Evolutionary conservation across 2,329 filamentous ascomycete species (phyloP).

Genomic region (Aspergillus luchuensis): DNA sequence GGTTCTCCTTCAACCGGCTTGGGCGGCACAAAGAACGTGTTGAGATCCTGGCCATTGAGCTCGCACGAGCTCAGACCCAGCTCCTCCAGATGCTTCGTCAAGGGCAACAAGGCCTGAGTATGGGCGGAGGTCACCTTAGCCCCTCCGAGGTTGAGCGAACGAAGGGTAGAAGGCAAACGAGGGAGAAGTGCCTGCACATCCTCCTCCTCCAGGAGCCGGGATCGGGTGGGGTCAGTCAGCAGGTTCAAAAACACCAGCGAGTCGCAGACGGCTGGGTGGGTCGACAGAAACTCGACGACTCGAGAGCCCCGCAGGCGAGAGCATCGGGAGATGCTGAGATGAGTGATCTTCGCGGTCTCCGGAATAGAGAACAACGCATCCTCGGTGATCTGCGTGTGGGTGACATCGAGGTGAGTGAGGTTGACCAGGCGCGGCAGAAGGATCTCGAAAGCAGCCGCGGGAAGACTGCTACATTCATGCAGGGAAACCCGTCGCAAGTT

Average conservation of each 20-base stretch:
- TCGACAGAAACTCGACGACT: slow-evolving; percentile 70
- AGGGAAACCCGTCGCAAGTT: slow-evolving; percentile 69
- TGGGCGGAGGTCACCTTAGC: slow-evolving; percentile 69
- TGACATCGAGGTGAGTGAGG: slow-evolving; percentile 77
- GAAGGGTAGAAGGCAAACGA: slow-evolving; percentile 65
- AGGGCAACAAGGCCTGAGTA: slow-evolving; percentile 62
- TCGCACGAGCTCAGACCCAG: slow-evolving; percentile 69
- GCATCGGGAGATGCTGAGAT: slow-evolving; percentile 78
- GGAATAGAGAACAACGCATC: slow-evolving; percentile 70
- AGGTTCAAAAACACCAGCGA: slow-evolving; percentile 72
- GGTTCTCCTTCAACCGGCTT: not conserved
- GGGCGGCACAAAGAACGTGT: slow-evolving; percentile 57
- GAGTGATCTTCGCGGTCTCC: slow-evolving; percentile 69
- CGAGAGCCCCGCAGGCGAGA: slow-evolving; percentile 65
- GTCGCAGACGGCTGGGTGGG: slow-evolving; percentile 68
- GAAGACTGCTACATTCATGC: slow-evolving; percentile 75
- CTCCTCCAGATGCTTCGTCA: slow-evolving; percentile 75
- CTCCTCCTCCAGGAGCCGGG: slow-evolving; percentile 68
- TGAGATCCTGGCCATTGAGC: slow-evolving; percentile 66
- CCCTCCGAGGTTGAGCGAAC: slow-evolving; percentile 75
- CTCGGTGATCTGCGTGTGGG: slow-evolving; percentile 74
- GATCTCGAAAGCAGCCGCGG: slow-evolving; percentile 66
- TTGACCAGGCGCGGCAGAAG: slow-evolving; percentile 70
- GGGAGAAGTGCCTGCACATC: slow-evolving; percentile 68
- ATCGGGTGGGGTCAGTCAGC: slow-evolving; percentile 69